Conservation (phyloP, 176 grass and related monocot species). For the Phragmites australis region DNA sequence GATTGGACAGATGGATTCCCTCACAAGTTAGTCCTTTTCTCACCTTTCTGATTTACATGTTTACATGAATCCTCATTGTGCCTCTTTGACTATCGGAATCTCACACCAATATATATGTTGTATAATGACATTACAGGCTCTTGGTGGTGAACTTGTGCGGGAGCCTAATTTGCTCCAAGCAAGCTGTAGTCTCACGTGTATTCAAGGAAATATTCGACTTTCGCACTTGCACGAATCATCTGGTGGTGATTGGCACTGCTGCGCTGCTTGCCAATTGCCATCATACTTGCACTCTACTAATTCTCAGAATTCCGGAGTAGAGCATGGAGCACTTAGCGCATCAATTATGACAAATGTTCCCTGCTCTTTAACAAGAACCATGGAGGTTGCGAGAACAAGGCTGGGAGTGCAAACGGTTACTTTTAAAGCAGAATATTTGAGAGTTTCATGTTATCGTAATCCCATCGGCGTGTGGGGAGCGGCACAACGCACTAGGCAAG, state of each 20-base stretch:
- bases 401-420: no score
- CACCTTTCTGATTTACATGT: not conserved
- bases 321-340: no score
- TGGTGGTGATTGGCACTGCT: conserved; percentile 24
- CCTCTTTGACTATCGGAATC: no score
- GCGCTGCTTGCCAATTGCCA: conserved; percentile 17
- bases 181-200: conserved; percentile 28
- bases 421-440: no score
- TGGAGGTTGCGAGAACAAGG: no score
- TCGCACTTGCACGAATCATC: conserved; percentile 74
- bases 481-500: no score
- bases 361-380: no score
- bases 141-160: conserved; percentile 49
- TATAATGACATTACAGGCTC: conserved; percentile 37
- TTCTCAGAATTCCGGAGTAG: conserved; percentile 47
- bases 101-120: no score
- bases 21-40: conserved; percentile 40
- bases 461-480: no score
- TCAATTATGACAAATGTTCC: no score
- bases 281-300: conserved; percentile 42
- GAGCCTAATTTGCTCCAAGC: conserved; percentile 41
- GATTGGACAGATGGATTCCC: conserved; percentile 42
- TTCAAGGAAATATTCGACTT: conserved; percentile 43
- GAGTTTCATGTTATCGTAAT: no score
- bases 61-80: not conserved